Conservation (phyloP, 352 stramenopile species). For the Pythium rishiriense region DNA sequence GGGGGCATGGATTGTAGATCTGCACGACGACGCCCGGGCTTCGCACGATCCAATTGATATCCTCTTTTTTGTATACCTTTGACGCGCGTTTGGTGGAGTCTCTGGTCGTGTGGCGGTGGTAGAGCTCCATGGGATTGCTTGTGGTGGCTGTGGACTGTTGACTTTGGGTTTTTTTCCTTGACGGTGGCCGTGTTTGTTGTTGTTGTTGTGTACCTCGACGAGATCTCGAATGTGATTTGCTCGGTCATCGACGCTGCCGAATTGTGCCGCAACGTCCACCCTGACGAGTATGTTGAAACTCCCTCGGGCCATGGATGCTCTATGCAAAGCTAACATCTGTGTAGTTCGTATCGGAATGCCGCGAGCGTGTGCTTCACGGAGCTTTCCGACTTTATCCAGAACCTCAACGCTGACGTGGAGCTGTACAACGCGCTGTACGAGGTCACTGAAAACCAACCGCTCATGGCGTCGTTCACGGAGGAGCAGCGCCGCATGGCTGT, state of each 20-base stretch:
- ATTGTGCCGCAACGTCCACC: slow-evolving; percentile 93
- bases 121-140: neutral
- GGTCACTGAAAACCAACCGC: slow-evolving; percentile 57
- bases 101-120: neutral
- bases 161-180: slow-evolving; percentile 4
- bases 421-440: slow-evolving; percentile 87
- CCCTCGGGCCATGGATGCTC: neutral
- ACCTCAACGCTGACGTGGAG: slow-evolving; percentile 91
- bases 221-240: slow-evolving; percentile 95
- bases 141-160: too few species aligned
- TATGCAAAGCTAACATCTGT: neutral
- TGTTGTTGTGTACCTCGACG: slow-evolving; percentile 71
- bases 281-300: slow-evolving; percentile 55
- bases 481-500: slow-evolving; percentile 91
- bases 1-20: slow-evolving; percentile 44
- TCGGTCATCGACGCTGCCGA: slow-evolving; percentile 96
- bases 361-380: slow-evolving; percentile 89
- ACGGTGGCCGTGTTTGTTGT: slow-evolving; percentile 14
- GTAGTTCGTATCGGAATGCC: slow-evolving; percentile 67
- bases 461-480: slow-evolving; percentile 69
- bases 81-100: neutral
- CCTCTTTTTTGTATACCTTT: slow-evolving; percentile 22
- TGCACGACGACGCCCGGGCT: slow-evolving; percentile 53
- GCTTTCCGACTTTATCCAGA: slow-evolving; percentile 94
- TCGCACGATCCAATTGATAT: slow-evolving; percentile 64